Conservation (phyloP, 768 basidiomycete genomes). For the Auricularia sp. region DNA sequence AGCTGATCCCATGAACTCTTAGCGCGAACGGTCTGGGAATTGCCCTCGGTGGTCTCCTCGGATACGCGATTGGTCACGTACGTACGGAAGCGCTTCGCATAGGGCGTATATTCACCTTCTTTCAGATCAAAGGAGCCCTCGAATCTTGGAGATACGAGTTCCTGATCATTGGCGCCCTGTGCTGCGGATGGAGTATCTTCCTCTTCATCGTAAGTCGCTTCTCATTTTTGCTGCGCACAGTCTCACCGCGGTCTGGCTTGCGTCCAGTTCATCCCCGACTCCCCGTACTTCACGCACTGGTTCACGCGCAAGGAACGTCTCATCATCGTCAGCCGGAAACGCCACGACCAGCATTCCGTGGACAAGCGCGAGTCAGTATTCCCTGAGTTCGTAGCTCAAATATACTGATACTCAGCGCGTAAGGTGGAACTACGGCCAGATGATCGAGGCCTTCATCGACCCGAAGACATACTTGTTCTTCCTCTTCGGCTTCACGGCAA, state of each 20-base stretch:
- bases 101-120: background rate
- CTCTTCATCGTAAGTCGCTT: constrained; percentile 9
- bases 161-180: constrained; percentile 23
- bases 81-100: constrained; percentile 2
- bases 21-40: constrained; percentile 32
- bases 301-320: constrained; percentile 24
- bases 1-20: too few species aligned
- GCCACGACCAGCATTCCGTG: constrained; percentile 26
- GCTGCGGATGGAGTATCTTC: constrained; percentile 20
- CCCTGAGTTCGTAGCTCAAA: background rate
- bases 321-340: constrained; percentile 23
- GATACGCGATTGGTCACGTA: constrained; percentile 23
- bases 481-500: constrained; percentile 21
- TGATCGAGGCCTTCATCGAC: constrained; percentile 22
- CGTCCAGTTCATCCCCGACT: constrained; percentile 18
- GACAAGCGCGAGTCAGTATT: constrained; percentile 15
- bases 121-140: constrained; percentile 22
- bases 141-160: constrained; percentile 27
- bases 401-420: background rate
- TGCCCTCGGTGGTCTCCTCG: constrained; percentile 30
- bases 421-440: constrained; percentile 22
- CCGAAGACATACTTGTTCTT: constrained; percentile 25
- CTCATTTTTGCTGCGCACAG: background rate
- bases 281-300: constrained; percentile 21
- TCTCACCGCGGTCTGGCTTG: background rate